Evolutionary conservation across 495 filamentous ascomycete genomes (phyloP).

Genomic region (Penicillium paradoxum): DNA sequence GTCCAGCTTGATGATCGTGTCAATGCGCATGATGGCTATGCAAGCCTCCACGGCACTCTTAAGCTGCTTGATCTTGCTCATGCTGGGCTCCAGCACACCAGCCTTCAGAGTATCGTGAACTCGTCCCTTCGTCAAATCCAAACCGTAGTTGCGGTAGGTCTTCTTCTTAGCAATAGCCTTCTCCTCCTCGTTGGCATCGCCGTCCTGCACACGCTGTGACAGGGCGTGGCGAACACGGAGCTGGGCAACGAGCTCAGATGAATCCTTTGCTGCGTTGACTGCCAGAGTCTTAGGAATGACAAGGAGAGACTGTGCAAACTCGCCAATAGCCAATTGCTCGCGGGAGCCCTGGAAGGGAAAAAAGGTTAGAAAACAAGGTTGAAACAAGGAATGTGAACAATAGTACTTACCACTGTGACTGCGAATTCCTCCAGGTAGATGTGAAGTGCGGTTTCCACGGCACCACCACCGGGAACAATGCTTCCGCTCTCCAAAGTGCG

Average conservation of each 20-base stretch:
- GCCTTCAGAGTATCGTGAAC: slow-evolving; percentile 92
- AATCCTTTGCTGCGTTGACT: slow-evolving; percentile 94
- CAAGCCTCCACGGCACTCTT: slow-evolving; percentile 99
- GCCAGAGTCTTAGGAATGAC: slow-evolving; percentile 95
- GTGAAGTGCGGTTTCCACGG: slow-evolving; percentile 96
- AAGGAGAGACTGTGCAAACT: slow-evolving; percentile 92
- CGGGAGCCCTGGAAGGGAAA: slow-evolving; percentile 69
- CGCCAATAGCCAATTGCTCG: slow-evolving; percentile 96
- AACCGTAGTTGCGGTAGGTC: slow-evolving; percentile 96
- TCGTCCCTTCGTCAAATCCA: slow-evolving; percentile 85
- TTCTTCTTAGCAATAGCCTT: slow-evolving; percentile 87
- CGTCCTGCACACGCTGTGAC: slow-evolving; percentile 82
- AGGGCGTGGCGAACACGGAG: slow-evolving; percentile 92
- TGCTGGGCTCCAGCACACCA: slow-evolving; percentile 91
- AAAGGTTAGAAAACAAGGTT: slow-evolving; percentile 12
- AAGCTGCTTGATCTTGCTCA: slow-evolving; percentile 97
- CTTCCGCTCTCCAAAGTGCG: slow-evolving; percentile 93
- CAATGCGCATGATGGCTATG: slow-evolving; percentile 98
- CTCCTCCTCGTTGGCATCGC: slow-evolving; percentile 76
- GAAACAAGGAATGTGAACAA: not conserved
- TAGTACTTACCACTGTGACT: slow-evolving; percentile 73
- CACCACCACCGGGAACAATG: slow-evolving; percentile 93
- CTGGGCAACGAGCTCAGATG: slow-evolving; percentile 89
- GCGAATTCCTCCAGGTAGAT: slow-evolving; percentile 99
- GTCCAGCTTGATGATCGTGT: slow-evolving; percentile 98